phyloP scores from a whole-genome alignment of 805 yeast species.

The Yarrowia porcina region DNA sequence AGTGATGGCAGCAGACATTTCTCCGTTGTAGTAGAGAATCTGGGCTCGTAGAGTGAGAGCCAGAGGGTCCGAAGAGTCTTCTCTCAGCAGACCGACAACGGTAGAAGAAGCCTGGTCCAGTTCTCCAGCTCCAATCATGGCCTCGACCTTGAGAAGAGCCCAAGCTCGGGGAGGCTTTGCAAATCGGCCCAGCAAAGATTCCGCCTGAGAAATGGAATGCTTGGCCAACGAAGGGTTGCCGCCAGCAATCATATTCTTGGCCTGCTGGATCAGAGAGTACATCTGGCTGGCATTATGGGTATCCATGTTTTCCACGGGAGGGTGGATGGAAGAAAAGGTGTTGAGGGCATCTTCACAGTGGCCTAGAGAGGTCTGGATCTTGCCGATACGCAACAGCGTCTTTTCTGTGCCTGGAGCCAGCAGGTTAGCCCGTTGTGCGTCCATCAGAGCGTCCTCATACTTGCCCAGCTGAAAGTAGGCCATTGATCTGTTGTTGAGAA shows the following conservation, averaged over 20 bases:
- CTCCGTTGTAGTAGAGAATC: constrained; percentile 41
- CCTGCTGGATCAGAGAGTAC: constrained; percentile 39
- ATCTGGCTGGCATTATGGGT: constrained; percentile 38
- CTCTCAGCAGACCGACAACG: constrained; percentile 40
- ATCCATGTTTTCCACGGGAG: constrained; percentile 31
- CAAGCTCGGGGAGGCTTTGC: constrained; percentile 39
- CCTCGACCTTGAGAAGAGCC: constrained; percentile 37
- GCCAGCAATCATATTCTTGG: constrained; percentile 33
- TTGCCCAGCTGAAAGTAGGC: constrained; percentile 40
- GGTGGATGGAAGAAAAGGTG: constrained; percentile 31
- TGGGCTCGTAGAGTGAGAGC: constrained; percentile 42
- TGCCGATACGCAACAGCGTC: constrained; percentile 40
- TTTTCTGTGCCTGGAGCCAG: constrained; percentile 39
- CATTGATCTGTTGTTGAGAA: constrained; percentile 42
- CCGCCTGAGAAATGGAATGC: constrained; percentile 41
- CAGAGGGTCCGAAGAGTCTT: constrained; percentile 40
- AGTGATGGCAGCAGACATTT: constrained; percentile 38
- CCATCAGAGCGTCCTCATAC: constrained; percentile 39
- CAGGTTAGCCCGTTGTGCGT: constrained; percentile 36
- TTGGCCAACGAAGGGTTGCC: constrained; percentile 37
- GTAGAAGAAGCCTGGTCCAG: constrained; percentile 40
- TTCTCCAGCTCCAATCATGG: constrained; percentile 35
- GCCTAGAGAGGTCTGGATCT: constrained; percentile 39
- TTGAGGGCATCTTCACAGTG: constrained; percentile 38
- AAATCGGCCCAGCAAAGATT: constrained; percentile 38